These are phyloP conservation scores for Sporothrix sp. DNA, from an alignment of 2,329 filamentous ascomycete genomes.

Conservation along the genomic window DNA sequence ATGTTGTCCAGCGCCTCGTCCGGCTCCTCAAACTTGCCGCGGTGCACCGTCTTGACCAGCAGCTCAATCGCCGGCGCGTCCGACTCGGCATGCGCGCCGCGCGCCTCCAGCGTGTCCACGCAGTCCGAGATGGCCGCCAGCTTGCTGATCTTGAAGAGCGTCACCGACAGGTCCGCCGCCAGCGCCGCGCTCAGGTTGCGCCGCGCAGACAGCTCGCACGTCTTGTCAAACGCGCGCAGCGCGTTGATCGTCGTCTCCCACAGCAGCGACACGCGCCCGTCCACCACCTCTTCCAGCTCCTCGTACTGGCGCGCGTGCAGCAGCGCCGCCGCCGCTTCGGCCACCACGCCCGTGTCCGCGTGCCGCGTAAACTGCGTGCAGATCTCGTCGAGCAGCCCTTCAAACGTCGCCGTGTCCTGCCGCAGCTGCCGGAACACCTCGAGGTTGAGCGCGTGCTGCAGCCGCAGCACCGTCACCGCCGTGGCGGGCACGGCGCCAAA, in stretches of 20 bases:
- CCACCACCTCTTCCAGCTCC: slow-evolving; percentile 77
- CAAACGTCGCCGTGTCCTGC: slow-evolving; percentile 73
- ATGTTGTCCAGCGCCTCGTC: slow-evolving; percentile 63
- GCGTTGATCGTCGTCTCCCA: slow-evolving; percentile 78
- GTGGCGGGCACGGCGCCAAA: slow-evolving; percentile 85
- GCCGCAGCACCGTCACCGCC: slow-evolving; percentile 71
- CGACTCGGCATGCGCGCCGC: slow-evolving; percentile 36
- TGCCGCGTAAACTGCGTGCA: slow-evolving; percentile 92
- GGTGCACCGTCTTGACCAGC: slow-evolving; percentile 61
- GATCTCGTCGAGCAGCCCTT: slow-evolving; percentile 77
- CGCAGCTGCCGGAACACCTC: slow-evolving; percentile 82
- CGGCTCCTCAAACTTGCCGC: slow-evolving; percentile 59
- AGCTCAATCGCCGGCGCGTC: slow-evolving; percentile 52
- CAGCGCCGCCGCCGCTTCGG: slow-evolving; percentile 72
- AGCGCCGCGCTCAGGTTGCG: slow-evolving; percentile 56
- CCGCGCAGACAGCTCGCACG: slow-evolving; percentile 60
- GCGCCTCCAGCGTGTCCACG: slow-evolving; percentile 61
- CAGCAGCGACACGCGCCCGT: slow-evolving; percentile 66
- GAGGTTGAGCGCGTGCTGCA: slow-evolving; percentile 79
- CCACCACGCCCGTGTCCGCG: slow-evolving; percentile 72
- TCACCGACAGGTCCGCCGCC: slow-evolving; percentile 62
- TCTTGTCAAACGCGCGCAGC: slow-evolving; percentile 60
- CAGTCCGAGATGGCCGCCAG: slow-evolving; percentile 72
- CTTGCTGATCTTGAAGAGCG: slow-evolving; percentile 70
- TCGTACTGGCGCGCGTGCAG: slow-evolving; percentile 78